Conservation (phyloP, 1,284 basidiomycete species). For the Cryptococcus sp. region DNA sequence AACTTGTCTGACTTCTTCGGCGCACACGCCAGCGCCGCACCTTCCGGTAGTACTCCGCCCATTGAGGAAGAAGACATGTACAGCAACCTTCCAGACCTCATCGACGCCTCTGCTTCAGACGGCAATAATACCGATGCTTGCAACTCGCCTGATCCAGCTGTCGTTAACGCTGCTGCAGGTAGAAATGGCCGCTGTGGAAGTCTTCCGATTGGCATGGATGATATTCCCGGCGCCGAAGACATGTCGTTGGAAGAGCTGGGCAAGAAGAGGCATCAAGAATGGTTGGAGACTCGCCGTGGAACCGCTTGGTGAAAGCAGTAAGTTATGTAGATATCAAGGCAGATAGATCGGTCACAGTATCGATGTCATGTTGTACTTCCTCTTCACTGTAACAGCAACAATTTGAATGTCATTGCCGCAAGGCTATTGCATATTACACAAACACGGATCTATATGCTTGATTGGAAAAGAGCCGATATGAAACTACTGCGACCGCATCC, state of each 20-base stretch:
- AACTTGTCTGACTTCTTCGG: constrained; percentile 7
- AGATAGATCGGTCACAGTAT: background rate
- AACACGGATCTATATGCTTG: too few species aligned
- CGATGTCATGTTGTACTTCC: too few species aligned
- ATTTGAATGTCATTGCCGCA: too few species aligned
- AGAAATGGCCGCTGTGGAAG: background rate
- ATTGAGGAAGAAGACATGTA: constrained; percentile 1
- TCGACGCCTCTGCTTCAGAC: background rate
- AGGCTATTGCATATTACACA: too few species aligned
- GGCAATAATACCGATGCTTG: background rate
- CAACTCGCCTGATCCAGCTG: background rate
- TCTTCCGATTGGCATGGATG: constrained; percentile 12
- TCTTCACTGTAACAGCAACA: too few species aligned
- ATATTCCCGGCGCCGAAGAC: constrained; percentile 21
- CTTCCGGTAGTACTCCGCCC: background rate
- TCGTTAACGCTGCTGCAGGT: background rate
- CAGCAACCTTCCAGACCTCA: constrained; percentile 1
- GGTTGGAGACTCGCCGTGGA: constrained; percentile 28
- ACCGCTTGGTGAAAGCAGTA: background rate
- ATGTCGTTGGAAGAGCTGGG: constrained; percentile 45
- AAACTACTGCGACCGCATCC: too few species aligned
- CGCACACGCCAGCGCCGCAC: background rate
- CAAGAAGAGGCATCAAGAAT: constrained; percentile 40
- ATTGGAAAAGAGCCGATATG: too few species aligned
- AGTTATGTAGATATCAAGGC: background rate